Evolutionary conservation across 2,329 filamentous ascomycete genomes (phyloP).

Genomic region (Tolypocladium cylindrosporum): DNA sequence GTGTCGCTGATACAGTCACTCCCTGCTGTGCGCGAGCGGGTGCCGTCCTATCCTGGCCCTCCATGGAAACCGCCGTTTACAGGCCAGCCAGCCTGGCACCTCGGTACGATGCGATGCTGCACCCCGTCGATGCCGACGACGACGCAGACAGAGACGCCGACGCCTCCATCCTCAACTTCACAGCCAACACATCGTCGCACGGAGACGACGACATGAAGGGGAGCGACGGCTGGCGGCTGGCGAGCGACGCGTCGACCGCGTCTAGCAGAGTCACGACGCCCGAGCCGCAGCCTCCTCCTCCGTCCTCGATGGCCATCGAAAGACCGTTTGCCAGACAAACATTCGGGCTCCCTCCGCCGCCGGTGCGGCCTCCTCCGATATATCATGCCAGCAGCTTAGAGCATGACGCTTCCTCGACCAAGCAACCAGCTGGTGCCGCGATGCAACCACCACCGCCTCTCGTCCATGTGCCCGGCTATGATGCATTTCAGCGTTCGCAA

Average conservation of each 20-base stretch:
- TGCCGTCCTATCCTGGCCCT: neutral
- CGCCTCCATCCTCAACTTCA: neutral
- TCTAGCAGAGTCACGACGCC: constrained; percentile 18
- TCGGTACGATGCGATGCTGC: neutral
- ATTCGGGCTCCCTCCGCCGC: constrained; percentile 5
- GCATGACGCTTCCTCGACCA: neutral
- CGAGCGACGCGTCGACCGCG: constrained; percentile 16
- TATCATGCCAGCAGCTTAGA: neutral
- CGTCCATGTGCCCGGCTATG: neutral
- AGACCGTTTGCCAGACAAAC: constrained; percentile 5
- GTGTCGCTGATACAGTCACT: constrained; percentile 3
- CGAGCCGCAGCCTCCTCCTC: constrained; percentile 10
- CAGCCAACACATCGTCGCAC: constrained; percentile 13
- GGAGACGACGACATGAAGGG: constrained; percentile 15
- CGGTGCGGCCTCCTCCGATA: neutral
- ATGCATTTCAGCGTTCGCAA: neutral
- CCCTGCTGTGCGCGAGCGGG: constrained; percentile 1
- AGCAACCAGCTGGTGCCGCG: neutral
- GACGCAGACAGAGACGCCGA: neutral
- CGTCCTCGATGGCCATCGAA: neutral
- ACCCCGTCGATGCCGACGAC: neutral
- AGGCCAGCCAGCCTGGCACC: neutral
- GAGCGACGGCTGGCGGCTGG: constrained; percentile 15
- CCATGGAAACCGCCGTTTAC: constrained; percentile 1
- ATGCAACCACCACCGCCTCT: neutral